Percentiles rank a stretch among this genome's conserved stretches.
Evolutionary conservation across 495 filamentous ascomycete species (phyloP).

Genomic region (Aspergillus nanangensis): DNA sequence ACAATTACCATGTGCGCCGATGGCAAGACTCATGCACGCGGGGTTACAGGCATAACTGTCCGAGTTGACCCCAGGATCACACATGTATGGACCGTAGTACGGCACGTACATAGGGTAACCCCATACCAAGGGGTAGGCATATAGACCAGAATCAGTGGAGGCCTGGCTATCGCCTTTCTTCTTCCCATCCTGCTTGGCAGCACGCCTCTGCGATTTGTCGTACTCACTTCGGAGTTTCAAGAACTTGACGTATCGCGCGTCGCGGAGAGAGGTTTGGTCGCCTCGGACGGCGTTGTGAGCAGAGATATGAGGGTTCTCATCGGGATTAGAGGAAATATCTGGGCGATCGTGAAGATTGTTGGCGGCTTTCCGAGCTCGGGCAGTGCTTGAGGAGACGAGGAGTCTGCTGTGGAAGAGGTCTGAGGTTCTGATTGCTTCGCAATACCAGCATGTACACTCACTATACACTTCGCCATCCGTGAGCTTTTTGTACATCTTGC

Average conservation of each 20-base stretch:
- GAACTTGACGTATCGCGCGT: conserved; percentile 17
- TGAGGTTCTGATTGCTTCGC: conserved; percentile 69
- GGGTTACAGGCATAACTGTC: conserved; percentile 42
- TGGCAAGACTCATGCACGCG: conserved; percentile 36
- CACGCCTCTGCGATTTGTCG: conserved; percentile 56
- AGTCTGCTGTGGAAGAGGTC: conserved; percentile 43
- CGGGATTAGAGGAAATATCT: conserved; percentile 51
- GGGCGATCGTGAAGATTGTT: conserved; percentile 48
- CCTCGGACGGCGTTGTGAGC: conserved; percentile 56
- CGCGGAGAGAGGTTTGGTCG: conserved; percentile 1
- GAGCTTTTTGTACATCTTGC: conserved; percentile 58
- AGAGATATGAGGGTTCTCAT: conserved; percentile 66
- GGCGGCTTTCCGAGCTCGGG: conserved; percentile 32
- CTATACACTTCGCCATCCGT: conserved; percentile 63
- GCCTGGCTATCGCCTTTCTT: conserved; percentile 28
- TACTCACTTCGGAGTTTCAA: conserved; percentile 57
- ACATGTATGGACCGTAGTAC: conserved; percentile 50
- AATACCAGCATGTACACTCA: conserved; percentile 90
- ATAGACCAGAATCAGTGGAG: conserved; percentile 18
- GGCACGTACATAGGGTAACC: conserved; percentile 47
- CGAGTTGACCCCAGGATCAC: conserved; percentile 39
- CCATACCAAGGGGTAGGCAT: conserved; percentile 32
- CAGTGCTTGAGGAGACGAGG: conserved; percentile 21
- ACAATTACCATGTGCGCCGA: conserved; percentile 41
- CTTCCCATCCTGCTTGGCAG: conserved; percentile 52